Conservation (phyloP, 2,329 filamentous ascomycete species). For the Talaromyces sp. region DNA sequence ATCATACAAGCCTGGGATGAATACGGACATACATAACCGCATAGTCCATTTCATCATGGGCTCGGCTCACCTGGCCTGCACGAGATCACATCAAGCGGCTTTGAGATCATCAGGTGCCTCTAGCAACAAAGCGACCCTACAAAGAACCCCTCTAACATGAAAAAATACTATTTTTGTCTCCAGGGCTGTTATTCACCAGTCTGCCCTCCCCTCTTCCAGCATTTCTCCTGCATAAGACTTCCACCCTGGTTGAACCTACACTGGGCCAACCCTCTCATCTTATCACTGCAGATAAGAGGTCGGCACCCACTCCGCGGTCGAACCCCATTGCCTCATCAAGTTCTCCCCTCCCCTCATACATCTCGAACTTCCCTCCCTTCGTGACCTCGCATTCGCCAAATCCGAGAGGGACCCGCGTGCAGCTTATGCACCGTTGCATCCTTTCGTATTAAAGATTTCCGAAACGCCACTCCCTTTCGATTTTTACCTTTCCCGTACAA, state of each 20-base stretch:
- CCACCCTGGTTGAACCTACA: not conserved
- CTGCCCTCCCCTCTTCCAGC: not conserved
- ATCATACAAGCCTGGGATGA: too few species aligned
- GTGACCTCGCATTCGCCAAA: constrained; percentile 8
- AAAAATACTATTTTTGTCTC: not conserved
- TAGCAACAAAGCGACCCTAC: not conserved
- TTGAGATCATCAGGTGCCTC: not conserved
- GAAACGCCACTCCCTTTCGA: not conserved
- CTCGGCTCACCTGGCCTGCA: not conserved
- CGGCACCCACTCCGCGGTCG: constrained; percentile 26
- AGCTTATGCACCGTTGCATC: not conserved
- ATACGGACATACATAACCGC: too few species aligned
- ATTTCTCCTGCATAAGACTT: not conserved
- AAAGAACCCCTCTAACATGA: not conserved
- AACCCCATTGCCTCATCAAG: constrained; percentile 25
- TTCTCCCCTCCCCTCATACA: constrained; percentile 10
- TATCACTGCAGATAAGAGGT: constrained; percentile 20
- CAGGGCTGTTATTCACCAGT: not conserved
- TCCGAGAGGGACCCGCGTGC: constrained; percentile 2
- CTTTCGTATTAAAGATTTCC: not conserved
- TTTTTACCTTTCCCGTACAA: not conserved
- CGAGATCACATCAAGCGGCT: constrained; percentile 15
- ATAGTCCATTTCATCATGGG: not conserved
- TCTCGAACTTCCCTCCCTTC: not conserved
- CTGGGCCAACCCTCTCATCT: not conserved